phyloP scores from a whole-genome alignment of 2,329 filamentous ascomycete species.

The Aspergillus brunneoviolaceus region DNA sequence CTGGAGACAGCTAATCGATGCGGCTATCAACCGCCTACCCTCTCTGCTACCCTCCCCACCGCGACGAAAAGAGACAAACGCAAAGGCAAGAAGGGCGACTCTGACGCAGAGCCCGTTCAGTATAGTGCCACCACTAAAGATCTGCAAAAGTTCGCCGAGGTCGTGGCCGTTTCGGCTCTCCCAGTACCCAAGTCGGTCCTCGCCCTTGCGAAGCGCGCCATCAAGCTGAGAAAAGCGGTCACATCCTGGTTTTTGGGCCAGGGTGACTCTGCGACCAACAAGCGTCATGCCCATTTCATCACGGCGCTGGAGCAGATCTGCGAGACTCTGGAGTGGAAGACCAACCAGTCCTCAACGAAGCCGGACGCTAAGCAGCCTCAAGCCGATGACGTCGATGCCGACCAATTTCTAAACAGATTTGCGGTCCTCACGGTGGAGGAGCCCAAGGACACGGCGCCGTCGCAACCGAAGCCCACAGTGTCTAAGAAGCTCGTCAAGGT shows the following conservation, averaged over 20 bases:
- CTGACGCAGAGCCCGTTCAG: constrained; percentile 18
- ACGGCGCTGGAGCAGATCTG: constrained; percentile 27
- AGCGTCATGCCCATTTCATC: constrained; percentile 29
- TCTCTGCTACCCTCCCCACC: constrained; percentile 9
- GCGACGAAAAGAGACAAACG: constrained; percentile 12
- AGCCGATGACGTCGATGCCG: constrained; percentile 12
- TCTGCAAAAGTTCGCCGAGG: constrained; percentile 24
- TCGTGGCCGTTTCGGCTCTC: constrained; percentile 24
- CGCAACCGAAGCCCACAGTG: constrained; percentile 11
- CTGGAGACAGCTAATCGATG: constrained; percentile 26
- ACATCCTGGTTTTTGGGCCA: constrained; percentile 30
- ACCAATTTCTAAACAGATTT: constrained; percentile 27
- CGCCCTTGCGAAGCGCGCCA: constrained; percentile 26
- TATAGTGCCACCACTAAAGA: constrained; percentile 25
- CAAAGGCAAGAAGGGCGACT: constrained; percentile 15
- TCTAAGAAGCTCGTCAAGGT: constrained; percentile 24
- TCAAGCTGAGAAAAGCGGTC: constrained; percentile 27
- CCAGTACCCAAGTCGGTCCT: constrained; percentile 22
- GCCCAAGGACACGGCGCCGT: constrained; percentile 16
- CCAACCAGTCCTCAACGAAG: constrained; percentile 16
- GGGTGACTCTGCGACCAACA: constrained; percentile 21
- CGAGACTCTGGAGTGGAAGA: constrained; percentile 26
- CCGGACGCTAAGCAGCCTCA: constrained; percentile 17
- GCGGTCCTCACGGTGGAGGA: constrained; percentile 31
- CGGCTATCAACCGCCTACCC: constrained; percentile 21